Evolutionary conservation across 805 yeast species (phyloP).

Genomic region (Sporopachydermia lactativora): DNA sequence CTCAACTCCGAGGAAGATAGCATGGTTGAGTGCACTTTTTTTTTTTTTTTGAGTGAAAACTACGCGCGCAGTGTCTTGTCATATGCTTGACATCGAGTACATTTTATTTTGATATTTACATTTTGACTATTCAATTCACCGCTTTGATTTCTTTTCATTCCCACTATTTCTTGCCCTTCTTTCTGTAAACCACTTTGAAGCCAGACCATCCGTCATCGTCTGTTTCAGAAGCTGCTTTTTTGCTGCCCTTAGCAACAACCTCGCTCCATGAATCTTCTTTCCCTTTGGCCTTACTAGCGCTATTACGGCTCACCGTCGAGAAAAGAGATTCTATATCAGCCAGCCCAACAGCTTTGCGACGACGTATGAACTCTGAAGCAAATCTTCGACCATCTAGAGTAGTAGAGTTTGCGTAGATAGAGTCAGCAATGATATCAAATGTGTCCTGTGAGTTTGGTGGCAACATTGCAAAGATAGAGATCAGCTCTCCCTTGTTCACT

Average conservation of each 20-base stretch:
- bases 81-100: too few species aligned
- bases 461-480: slow-evolving; percentile 65
- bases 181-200: background rate
- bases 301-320: background rate
- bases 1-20: too few species aligned
- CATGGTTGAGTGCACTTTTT: too few species aligned
- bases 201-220: background rate
- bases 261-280: background rate
- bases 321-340: background rate
- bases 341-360: slow-evolving; percentile 52
- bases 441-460: slow-evolving; percentile 60
- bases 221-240: background rate
- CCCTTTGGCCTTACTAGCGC: background rate
- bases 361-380: slow-evolving; percentile 78
- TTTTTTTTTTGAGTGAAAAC: too few species aligned
- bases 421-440: slow-evolving; percentile 78
- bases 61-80: too few species aligned
- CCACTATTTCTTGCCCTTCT: background rate
- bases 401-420: slow-evolving; percentile 75
- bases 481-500: slow-evolving; percentile 64
- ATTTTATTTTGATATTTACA: too few species aligned
- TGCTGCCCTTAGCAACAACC: slow-evolving; percentile 1
- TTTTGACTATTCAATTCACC: too few species aligned
- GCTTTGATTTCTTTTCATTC: too few species aligned
- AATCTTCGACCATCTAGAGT: slow-evolving; percentile 92